Conservation (phyloP, 169 alveolate species). For the Plasmodium falciparum region DNA sequence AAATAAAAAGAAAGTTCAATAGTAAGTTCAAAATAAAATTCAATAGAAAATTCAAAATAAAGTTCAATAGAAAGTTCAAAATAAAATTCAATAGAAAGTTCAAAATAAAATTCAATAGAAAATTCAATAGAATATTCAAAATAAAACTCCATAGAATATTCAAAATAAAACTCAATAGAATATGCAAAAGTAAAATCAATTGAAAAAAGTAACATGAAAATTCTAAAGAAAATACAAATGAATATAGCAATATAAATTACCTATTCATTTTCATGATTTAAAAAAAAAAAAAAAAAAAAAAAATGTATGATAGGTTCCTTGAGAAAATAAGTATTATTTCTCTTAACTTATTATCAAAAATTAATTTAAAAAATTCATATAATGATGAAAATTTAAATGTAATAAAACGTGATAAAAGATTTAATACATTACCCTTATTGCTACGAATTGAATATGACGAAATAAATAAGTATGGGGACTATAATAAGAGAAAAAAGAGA, state of each 20-base stretch:
- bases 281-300: conserved; percentile 12
- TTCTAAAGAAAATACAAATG: not conserved
- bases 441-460: conserved; percentile 18
- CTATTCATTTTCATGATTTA: not conserved
- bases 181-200: too few species aligned
- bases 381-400: conserved; percentile 3
- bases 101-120: not conserved
- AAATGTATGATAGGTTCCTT: conserved; percentile 50
- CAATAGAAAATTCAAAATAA: not conserved
- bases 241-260: not conserved
- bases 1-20: too few species aligned
- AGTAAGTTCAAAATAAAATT: too few species aligned
- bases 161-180: too few species aligned
- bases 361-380: conserved; percentile 14
- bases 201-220: not conserved
- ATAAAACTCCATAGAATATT: too few species aligned
- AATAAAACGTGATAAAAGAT: conserved; percentile 24
- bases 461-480: not conserved
- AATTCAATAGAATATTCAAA: too few species aligned
- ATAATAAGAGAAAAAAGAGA: conserved; percentile 19
- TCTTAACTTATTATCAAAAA: conserved; percentile 28
- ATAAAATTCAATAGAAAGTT: too few species aligned
- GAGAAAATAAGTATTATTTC: conserved; percentile 63
- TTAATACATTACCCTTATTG: conserved; percentile 2
- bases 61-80: too few species aligned